Percentiles rank a stretch among this genome's conserved stretches.
Evolutionary conservation across 257 asterid species (phyloP).

Genomic region (Jacaranda mimosifolia): DNA sequence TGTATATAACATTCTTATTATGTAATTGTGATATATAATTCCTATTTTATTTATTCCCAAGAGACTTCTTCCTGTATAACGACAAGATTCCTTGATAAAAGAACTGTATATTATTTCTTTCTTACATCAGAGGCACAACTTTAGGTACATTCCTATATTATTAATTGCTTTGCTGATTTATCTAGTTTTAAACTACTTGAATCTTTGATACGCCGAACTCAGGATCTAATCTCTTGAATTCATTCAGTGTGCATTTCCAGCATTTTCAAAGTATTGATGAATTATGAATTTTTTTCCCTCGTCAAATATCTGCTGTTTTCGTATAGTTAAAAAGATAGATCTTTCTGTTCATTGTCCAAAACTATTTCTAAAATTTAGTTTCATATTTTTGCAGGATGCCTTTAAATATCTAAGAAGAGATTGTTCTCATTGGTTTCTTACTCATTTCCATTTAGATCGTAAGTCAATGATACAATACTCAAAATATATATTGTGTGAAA

Average conservation of each 20-base stretch:
- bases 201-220: background rate
- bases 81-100: conserved; percentile 1
- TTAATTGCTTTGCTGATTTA: background rate
- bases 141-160: background rate
- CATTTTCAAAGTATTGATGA: background rate
- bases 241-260: conserved; percentile 6
- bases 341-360: background rate
- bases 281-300: conserved; percentile 2
- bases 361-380: conserved; percentile 28
- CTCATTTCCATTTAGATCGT: conserved; percentile 96
- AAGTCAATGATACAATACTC: conserved; percentile 52
- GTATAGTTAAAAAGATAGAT: background rate
- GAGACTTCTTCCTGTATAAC: conserved; percentile 6
- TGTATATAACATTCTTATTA: background rate
- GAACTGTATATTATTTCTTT: background rate
- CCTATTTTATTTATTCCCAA: background rate
- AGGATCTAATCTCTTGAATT: conserved; percentile 2
- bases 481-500: background rate
- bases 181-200: background rate
- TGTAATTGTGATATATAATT: background rate
- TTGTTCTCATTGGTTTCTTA: conserved; percentile 94
- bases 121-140: background rate
- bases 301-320: background rate
- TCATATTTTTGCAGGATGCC: conserved; percentile 75
- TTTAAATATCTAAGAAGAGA: conserved; percentile 88